Base-by-base conservation (phyloP, 441 rosid species). In the Lepidium campestre region DNA sequence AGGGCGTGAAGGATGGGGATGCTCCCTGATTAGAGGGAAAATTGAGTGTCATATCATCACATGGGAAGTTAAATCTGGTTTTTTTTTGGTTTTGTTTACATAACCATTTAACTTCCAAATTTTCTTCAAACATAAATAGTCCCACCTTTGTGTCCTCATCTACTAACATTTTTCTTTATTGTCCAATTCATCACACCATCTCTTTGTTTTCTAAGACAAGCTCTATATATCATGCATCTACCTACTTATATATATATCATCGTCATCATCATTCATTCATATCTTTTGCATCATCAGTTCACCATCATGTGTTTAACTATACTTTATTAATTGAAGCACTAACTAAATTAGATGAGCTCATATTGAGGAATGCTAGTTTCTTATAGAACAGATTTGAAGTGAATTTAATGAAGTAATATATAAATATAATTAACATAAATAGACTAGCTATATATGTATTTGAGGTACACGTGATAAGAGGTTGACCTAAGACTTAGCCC, bases 81-180 rank as follows among this genome's bases (percentile, higher is more conserved):
- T 52, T 50, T 65, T 42, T 25, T 72, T 58, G 50, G 37, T 67
- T 52, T 52, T 57, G 60, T 25, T 65, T 58, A n/a, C n/a, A 58
- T 40, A 65, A 39, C 59, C 39, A 57, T 22, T 23, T 23, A 65
- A 59, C 52, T 53, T 37, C 20, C n/a, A 48, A 72, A 11, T 20
- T 17, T 58, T 22, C 23, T 29, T 20, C 41, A 52, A 67, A 61
- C 68, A 67, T 60, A 45, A 53, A 59, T 72, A 74, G 96, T 85
- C 88, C 98, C 96, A 82, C 90, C 61, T 69, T 62, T 81, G 96
- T 77, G 74, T 60, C 66, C 81, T 68, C 62, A 72, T 68, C 61
- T 71, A 42, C 82, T 55, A 87, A 79, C 97, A 81, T 67, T 55
- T 66, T 68, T 79, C 73, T 71, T 65, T 25, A 70, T 50, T 72